Evolutionary conservation across 2,329 filamentous ascomycete genomes (phyloP).

Genomic region (Cladobotryum protrusum): DNA sequence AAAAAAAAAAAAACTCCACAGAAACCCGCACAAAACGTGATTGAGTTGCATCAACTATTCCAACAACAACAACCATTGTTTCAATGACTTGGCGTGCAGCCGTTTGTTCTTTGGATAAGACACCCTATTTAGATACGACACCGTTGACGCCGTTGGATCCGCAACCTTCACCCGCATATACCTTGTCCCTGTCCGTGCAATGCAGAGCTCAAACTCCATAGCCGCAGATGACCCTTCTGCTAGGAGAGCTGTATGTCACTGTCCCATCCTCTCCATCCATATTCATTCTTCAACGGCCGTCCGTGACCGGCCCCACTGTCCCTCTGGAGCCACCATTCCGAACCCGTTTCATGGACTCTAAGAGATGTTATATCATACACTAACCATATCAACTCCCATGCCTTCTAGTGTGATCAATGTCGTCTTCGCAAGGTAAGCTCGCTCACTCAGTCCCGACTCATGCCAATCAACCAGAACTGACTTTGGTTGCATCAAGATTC

Average conservation of each 20-base stretch:
- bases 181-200: neutral
- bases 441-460: neutral
- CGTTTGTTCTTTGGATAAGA: no score
- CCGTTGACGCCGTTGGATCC: neutral
- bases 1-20: no score
- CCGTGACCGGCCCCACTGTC: neutral
- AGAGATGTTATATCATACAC: neutral
- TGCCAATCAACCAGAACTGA: neutral
- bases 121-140: no score
- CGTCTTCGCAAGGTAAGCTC: constrained; percentile 34
- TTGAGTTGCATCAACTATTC: no score
- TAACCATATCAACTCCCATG: neutral
- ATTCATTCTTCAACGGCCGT: neutral
- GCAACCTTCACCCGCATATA: neutral
- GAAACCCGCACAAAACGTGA: no score
- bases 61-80: no score
- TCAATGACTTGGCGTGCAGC: no score
- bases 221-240: constrained; percentile 29
- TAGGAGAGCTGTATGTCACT: constrained; percentile 31
- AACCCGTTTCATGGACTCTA: neutral
- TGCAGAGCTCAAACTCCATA: constrained; percentile 20
- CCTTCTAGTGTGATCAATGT: constrained; percentile 39
- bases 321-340: no score
- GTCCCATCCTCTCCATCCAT: constrained; percentile 7
- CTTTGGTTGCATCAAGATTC: constrained; percentile 37